phyloP scores from a whole-genome alignment of 2,329 filamentous ascomycete genomes.

The Alternaria gansuensis region DNA sequence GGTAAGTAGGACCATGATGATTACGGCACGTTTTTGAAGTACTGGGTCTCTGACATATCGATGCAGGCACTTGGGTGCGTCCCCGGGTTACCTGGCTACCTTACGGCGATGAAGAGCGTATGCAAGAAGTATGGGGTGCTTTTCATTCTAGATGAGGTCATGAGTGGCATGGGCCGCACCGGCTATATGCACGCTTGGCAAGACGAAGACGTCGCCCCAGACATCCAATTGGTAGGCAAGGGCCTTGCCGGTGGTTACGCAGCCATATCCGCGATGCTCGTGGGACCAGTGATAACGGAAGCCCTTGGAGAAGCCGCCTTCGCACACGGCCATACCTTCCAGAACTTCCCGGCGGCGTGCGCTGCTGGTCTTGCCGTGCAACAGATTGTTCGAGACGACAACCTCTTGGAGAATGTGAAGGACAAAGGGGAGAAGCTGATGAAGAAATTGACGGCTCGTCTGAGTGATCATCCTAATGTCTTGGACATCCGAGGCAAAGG shows the following conservation, averaged over 20 bases:
- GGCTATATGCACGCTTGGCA: constrained; percentile 71
- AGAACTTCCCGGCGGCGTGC: constrained; percentile 68
- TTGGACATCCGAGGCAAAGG: constrained; percentile 70
- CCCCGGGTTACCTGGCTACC: constrained; percentile 71
- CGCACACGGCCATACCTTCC: constrained; percentile 70
- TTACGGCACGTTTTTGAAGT: neutral
- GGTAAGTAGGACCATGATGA: constrained; percentile 56
- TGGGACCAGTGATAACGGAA: constrained; percentile 62
- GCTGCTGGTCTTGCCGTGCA: constrained; percentile 71
- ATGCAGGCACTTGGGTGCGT: constrained; percentile 72
- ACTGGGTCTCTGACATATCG: constrained; percentile 1
- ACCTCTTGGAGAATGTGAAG: constrained; percentile 67
- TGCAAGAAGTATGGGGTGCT: constrained; percentile 77
- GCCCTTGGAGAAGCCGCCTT: constrained; percentile 60
- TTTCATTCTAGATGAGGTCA: constrained; percentile 81
- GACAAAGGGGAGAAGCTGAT: constrained; percentile 63
- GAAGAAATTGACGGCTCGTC: constrained; percentile 53
- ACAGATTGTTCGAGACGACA: constrained; percentile 64
- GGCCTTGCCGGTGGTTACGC: constrained; percentile 71
- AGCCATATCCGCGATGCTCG: constrained; percentile 68
- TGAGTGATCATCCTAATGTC: constrained; percentile 61
- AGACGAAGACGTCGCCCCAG: constrained; percentile 66
- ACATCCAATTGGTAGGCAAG: constrained; percentile 73
- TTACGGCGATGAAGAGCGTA: constrained; percentile 71
- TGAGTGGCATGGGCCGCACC: constrained; percentile 71